Evolutionary conservation across 306 rosid species (phyloP).

Genomic region (Sechiopsis laciniata): DNA sequence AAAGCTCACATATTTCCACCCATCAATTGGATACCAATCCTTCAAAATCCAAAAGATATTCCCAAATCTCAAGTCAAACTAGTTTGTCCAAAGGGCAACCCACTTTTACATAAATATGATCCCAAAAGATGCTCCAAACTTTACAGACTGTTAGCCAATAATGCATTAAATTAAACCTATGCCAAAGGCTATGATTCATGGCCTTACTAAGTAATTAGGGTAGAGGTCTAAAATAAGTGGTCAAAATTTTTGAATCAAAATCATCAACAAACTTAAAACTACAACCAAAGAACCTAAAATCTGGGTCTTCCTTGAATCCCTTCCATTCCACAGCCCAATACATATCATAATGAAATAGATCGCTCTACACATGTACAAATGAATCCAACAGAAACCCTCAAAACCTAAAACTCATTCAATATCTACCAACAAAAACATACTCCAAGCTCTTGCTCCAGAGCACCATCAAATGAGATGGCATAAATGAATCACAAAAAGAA

Average conservation of each 20-base stretch:
- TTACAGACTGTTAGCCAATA: slow-evolving; percentile 20
- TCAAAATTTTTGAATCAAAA: neutral
- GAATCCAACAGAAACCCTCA: slow-evolving; percentile 1
- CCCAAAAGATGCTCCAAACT: slow-evolving; percentile 19
- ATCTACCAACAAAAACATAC: neutral
- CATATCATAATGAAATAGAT: neutral
- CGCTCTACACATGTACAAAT: neutral
- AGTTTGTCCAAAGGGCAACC: slow-evolving; percentile 13
- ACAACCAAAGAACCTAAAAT: neutral
- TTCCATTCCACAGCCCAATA: slow-evolving; percentile 4
- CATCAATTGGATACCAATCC: slow-evolving; percentile 6
- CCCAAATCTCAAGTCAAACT: slow-evolving; percentile 21
- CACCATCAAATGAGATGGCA: neutral
- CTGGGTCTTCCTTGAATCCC: too few species aligned
- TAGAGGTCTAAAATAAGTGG: neutral
- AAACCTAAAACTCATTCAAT: slow-evolving; percentile 6
- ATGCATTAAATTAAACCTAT: slow-evolving; percentile 19
- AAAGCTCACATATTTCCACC: slow-evolving; percentile 12
- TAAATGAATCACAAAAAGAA: neutral
- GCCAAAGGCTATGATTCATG: slow-evolving; percentile 18
- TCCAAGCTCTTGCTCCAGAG: slow-evolving; percentile 8
- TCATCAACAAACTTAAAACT: slow-evolving; percentile 2
- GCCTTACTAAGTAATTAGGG: neutral
- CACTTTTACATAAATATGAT: slow-evolving; percentile 10
- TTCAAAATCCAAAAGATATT: slow-evolving; percentile 22